A percentile compares a stretch with the other conserved stretches of the same genome.
Evolutionary conservation across 345 rosid genomes (phyloP).

Genomic region (Carallia pectinifolia): DNA sequence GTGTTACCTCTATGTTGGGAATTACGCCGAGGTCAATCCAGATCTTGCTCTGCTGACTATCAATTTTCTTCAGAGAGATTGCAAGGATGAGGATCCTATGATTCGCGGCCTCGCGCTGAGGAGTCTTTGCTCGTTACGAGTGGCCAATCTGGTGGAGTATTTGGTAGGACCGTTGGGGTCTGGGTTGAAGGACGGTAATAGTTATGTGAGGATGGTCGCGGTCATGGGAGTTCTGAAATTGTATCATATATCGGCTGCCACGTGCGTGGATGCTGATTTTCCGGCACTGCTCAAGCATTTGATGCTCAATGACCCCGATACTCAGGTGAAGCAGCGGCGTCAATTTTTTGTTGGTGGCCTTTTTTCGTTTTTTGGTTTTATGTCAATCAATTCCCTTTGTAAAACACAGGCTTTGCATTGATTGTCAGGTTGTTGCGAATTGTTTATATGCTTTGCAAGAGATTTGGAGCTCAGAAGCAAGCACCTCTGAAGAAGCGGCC

Average conservation of each 20-base stretch:
- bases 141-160: slow-evolving; percentile 91
- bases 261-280: slow-evolving; percentile 87
- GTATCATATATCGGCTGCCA: slow-evolving; percentile 81
- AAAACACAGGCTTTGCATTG: not conserved
- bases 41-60: slow-evolving; percentile 89
- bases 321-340: slow-evolving; percentile 51
- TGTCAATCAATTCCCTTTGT: no score
- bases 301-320: slow-evolving; percentile 80
- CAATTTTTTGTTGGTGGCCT: no score
- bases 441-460: slow-evolving; percentile 93
- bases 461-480: slow-evolving; percentile 86
- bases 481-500: slow-evolving; percentile 82
- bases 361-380: no score
- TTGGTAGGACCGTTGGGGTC: slow-evolving; percentile 88
- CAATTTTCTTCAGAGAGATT: slow-evolving; percentile 95
- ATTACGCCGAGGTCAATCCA: slow-evolving; percentile 94
- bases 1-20: slow-evolving; percentile 96
- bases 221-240: slow-evolving; percentile 86
- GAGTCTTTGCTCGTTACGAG: slow-evolving; percentile 84
- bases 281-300: slow-evolving; percentile 73
- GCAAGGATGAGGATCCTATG: slow-evolving; percentile 94
- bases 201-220: slow-evolving; percentile 87
- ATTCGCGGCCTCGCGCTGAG: slow-evolving; percentile 94
- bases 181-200: slow-evolving; percentile 77
- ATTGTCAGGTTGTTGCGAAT: slow-evolving; percentile 79